Evolutionary conservation across 2,329 filamentous ascomycete species (phyloP), one percentile per base, ranked within the genome.

Genomic region (Botrytis deweyae): DNA sequence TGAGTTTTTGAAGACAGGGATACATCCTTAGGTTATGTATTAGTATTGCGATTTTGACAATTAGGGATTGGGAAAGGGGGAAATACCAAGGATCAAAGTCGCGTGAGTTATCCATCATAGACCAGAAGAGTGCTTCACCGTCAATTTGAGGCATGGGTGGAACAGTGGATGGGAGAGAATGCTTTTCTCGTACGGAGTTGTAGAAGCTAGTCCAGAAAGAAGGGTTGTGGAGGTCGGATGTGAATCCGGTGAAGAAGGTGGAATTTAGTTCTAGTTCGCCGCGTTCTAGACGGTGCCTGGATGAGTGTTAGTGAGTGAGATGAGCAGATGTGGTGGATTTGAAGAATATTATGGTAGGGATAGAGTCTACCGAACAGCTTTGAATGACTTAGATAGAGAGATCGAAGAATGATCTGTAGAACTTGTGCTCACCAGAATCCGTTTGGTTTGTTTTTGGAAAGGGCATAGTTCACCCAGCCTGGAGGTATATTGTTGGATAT

Each of bases 401-500:
- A 46, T 22, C 18, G 44, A 22, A 46, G 7, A 46, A 46, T 46
- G 20, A 46, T 46, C 44, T 46, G 7, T 46, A 9, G 3, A 46
- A 46, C 7, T 22, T 46, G 9, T 46, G 18, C 71, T 44, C 61
- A 72, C 95, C 95, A 98, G 81, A 89, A 91, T 59, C 96, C 96
- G 77, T 90, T 84, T 3, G 94, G 94, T 0, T 91, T 89, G 4
- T 92, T 90, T 78, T 88, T 88, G 70, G 93, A 94, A 80, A 98
- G 96, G 78, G 92, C 92, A 84, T 92, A 91, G 85, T 98, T 98
- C 79, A 98, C 88, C 91, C 94, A 98, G 80, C 95, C 95, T 5
- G 90, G 87, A 0, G 95, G 95, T 68, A 98, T 95, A 59, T 87
- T 87, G 73, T 93, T 86, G 75, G 88, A 85, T 72, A 91, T 84